Evolutionary conservation across 192 early-diverging fungal genomes (phyloP), one percentile per base, ranked within the genome.

Genomic region (Backusella mclennaniae): DNA sequence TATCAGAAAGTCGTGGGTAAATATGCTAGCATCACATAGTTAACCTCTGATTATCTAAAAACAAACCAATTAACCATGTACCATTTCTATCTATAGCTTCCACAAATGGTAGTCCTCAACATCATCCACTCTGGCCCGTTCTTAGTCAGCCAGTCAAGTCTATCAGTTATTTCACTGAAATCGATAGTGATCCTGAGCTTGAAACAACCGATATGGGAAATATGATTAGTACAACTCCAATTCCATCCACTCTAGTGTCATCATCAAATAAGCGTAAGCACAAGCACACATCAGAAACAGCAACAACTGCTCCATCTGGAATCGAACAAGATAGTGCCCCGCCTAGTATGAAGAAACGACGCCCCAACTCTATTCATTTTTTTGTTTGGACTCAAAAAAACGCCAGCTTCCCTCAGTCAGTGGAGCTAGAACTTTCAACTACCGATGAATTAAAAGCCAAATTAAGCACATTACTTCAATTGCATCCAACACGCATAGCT

Each of bases 1-100:
- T 86, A 84, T 80, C 89, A 90, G n/a, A 90, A 92, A 77, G 84
- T 89, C 67, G 67, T 80, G 38, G 86, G 86, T 85, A 83, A 56
- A 35, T 35, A 77, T 63, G 11, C 26, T 63, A 14, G 38, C 39
- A 67, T 69, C 15, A 44, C 42, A 44, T 44, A 44, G 68, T 29
- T 74, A 73, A 77, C 35, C 19, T 35, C 26, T 26, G 12, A 12
- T 63, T 31, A 63, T 63, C 23, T 49, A 17, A 49, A 49, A 49
- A 7, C 19, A 49, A 49, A 49, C 17, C 19, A 49, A 49, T n/a
- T 49, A 19, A 49, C 17, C 46, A 49, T n/a, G 17, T 3, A 6
- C 4, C 1, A 6, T 76, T 75, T 68, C 15, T 38, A 68, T 49
- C 35, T 53, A 29, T 19, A 46, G 38, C 38, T 72, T 35, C 52